Percentiles rank a stretch among this genome's conserved stretches.
Evolutionary conservation across 352 stramenopile genomes (phyloP).

Genomic region (Phytophthora hybrid): DNA sequence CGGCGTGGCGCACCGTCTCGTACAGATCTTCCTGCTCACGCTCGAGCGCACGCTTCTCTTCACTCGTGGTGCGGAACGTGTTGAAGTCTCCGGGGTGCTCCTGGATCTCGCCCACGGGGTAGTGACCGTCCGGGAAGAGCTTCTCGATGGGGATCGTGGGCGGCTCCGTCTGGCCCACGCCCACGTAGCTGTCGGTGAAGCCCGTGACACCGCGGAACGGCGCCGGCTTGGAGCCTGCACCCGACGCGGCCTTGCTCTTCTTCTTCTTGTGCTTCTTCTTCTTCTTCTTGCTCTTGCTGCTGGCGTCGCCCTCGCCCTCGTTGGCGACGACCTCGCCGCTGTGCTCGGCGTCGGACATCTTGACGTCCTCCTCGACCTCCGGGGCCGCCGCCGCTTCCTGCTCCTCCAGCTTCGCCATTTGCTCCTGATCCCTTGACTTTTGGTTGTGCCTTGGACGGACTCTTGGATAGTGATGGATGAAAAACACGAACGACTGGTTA

Average conservation of each 20-base stretch:
- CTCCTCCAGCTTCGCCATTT: constrained; percentile 40
- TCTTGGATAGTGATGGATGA: constrained; percentile 23
- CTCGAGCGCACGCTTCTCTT: constrained; percentile 90
- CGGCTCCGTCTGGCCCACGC: constrained; percentile 95
- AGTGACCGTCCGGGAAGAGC: constrained; percentile 72
- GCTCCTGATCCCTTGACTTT: not conserved
- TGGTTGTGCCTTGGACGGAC: constrained; percentile 1
- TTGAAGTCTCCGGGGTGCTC: constrained; percentile 94
- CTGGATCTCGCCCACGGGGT: constrained; percentile 95
- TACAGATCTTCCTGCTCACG: constrained; percentile 70
- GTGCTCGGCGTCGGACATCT: constrained; percentile 26
- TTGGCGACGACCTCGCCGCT: constrained; percentile 15
- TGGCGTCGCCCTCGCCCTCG: not conserved
- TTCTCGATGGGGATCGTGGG: constrained; percentile 93
- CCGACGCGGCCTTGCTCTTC: constrained; percentile 42
- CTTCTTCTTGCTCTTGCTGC: constrained; percentile 60
- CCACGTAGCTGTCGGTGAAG: constrained; percentile 95
- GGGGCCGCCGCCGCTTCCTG: constrained; percentile 21
- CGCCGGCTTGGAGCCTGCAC: constrained; percentile 54
- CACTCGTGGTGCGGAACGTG: constrained; percentile 86
- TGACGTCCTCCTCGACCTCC: constrained; percentile 22
- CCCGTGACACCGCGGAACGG: constrained; percentile 77
- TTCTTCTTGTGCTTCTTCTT: constrained; percentile 89
- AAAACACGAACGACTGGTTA: not conserved
- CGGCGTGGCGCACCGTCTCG: constrained; percentile 88